Percentiles rank a stretch among this genome's conserved stretches.
These are phyloP conservation scores for Coniochaeta ligniaria DNA, from an alignment of 2,329 filamentous ascomycete genomes.

Conservation along the genomic window DNA sequence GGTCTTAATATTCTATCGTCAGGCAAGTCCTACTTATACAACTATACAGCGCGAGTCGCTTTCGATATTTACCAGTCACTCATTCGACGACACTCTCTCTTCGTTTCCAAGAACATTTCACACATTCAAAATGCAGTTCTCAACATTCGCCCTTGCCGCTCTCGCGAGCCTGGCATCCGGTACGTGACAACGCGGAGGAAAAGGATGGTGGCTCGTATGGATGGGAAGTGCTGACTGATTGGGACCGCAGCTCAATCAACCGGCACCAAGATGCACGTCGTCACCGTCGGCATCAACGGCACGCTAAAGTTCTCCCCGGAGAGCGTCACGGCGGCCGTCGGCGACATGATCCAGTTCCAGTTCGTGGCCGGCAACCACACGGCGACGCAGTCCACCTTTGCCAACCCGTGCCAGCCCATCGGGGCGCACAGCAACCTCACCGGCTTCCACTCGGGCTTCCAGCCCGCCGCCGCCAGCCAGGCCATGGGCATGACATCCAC, in stretches of 20 bases:
- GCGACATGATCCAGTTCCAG: constrained; percentile 61
- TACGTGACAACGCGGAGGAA: constrained; percentile 16
- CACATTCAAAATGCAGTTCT: constrained; percentile 44
- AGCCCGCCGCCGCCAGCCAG: constrained; percentile 49
- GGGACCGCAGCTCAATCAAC: constrained; percentile 17
- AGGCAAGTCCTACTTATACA: constrained; percentile 39
- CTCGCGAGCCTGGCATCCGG: constrained; percentile 40
- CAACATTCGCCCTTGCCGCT: constrained; percentile 36
- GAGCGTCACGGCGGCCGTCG: constrained; percentile 54
- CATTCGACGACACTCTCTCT: constrained; percentile 13
- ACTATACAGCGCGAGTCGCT: constrained; percentile 39
- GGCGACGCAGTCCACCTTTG: constrained; percentile 70
- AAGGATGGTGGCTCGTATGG: no score
- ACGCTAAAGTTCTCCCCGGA: constrained; percentile 58
- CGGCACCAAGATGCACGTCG: constrained; percentile 45
- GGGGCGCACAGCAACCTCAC: constrained; percentile 40
- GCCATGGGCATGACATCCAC: constrained; percentile 49
- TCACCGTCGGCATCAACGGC: constrained; percentile 40
- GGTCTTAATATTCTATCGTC: constrained; percentile 19
- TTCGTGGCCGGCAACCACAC: constrained; percentile 68
- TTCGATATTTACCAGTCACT: constrained; percentile 18
- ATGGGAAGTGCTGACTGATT: background rate
- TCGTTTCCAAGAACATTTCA: constrained; percentile 12
- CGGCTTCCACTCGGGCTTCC: constrained; percentile 63
- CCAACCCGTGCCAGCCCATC: constrained; percentile 61